Evolutionary conservation across 148 eudicot genomes (phyloP), one percentile per base, ranked within the genome.

Genomic region (Silene uniflora): DNA sequence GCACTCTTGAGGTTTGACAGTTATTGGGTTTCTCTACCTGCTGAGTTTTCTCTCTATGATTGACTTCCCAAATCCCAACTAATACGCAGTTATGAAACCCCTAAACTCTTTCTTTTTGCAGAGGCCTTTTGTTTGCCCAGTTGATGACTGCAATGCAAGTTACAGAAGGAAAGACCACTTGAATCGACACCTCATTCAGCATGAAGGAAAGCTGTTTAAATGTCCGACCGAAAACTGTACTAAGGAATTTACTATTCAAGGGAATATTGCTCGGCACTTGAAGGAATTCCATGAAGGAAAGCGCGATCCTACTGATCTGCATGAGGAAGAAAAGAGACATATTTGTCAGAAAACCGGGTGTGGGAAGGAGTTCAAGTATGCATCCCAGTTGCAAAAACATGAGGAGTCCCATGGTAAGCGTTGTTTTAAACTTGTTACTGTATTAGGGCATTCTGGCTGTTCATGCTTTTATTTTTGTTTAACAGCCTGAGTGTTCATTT

Each of bases 151-250:
- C 74, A 77, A 81, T 55, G 79, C 87, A 10, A 86, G 93, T 70
- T 95, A 89, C 68, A 80, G 93, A 80, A 89, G 99, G 80, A 92
- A 91, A 78, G 98, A 95, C 67, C 99, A 95, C 82, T 85, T 95
- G 64, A 86, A 81, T 27, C 90, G 99, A 4, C 99, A 95, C 72
- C 67, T 91, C 71, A 81, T 87, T 67, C 87, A 81, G 75, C 99
- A 95, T 77, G 70, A 90, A 73, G 98, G 97, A 55, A 92, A 88
- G 73, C 74, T 92, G 7, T 95, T 92, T 62, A 84, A 86, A 61
- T 95, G 99, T 71, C 88, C 94, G 54, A 25, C 80, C 1, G 87
- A 83, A n/a, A 79, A 73, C 22, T 95, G 99, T 69, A 71, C 47
- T 8, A 67, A 58, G 39, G 87, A 68, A 25, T 95, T 95, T 78